Evolutionary conservation across 2,329 filamentous ascomycete species (phyloP).

Genomic region (Bipolaris gigantea): DNA sequence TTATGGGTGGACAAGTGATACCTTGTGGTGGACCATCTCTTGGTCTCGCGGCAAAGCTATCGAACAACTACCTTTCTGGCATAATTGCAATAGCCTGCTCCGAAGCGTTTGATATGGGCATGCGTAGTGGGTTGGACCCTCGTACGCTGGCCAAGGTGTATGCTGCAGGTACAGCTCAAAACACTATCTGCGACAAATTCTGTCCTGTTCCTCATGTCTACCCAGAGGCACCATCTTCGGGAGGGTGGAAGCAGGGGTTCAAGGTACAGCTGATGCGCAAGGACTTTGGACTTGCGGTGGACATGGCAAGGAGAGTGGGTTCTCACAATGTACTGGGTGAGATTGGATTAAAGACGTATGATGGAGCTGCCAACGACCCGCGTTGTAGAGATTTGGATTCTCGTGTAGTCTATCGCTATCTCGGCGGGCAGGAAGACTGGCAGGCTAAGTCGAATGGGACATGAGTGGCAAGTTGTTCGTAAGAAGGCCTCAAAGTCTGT

Average conservation of each 20-base stretch:
- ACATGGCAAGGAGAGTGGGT: slow-evolving; percentile 58
- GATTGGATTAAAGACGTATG: slow-evolving; percentile 55
- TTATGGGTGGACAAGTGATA: slow-evolving; percentile 59
- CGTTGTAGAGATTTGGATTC: slow-evolving; percentile 59
- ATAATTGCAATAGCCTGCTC: slow-evolving; percentile 61
- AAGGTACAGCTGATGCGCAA: slow-evolving; percentile 63
- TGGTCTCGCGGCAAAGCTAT: slow-evolving; percentile 62
- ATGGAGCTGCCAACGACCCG: slow-evolving; percentile 54
- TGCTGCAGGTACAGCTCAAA: slow-evolving; percentile 56
- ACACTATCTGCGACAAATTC: slow-evolving; percentile 55
- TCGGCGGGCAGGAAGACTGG: slow-evolving; percentile 59
- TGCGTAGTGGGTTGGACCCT: slow-evolving; percentile 60
- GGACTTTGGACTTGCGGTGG: slow-evolving; percentile 59
- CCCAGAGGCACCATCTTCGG: slow-evolving; percentile 52
- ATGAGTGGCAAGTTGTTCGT: slow-evolving; percentile 6
- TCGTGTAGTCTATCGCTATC: slow-evolving; percentile 59
- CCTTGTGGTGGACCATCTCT: slow-evolving; percentile 59
- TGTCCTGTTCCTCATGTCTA: slow-evolving; percentile 56
- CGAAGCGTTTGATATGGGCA: slow-evolving; percentile 64
- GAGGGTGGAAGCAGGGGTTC: slow-evolving; percentile 59
- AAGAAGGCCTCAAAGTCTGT: no score
- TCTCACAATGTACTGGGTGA: slow-evolving; percentile 55
- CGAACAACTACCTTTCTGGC: slow-evolving; percentile 64
- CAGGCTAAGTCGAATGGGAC: slow-evolving; percentile 18
- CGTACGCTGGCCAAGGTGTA: slow-evolving; percentile 56